Evolutionary conservation across 441 rosid genomes (phyloP).

Genomic region (Kokia cookei): DNA sequence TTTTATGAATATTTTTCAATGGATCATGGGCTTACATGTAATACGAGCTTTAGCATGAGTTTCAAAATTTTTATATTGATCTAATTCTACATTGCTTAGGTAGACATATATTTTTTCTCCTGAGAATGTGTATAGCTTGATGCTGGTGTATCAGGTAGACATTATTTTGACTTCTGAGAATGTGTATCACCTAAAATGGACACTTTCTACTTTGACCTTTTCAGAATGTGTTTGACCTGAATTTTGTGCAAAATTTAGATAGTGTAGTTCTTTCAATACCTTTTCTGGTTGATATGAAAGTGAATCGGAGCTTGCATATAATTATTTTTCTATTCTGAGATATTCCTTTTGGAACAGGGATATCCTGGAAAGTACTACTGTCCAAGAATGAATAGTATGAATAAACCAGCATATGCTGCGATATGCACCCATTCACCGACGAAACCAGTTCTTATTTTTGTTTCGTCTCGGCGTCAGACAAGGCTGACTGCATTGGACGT

Average conservation of each 20-base stretch:
- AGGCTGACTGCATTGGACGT: constrained; percentile 98
- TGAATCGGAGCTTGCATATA: not conserved
- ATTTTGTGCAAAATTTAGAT: not conserved
- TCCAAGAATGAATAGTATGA: constrained; percentile 99
- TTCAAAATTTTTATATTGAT: not conserved
- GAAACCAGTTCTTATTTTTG: constrained; percentile 97
- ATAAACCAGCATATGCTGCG: constrained; percentile 99
- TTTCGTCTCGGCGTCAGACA: constrained; percentile 98
- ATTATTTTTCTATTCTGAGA: not conserved
- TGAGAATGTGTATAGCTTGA: not conserved
- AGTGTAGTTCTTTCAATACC: not conserved
- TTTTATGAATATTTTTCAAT: not conserved
- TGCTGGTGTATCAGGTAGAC: not conserved
- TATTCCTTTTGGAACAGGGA: constrained; percentile 51
- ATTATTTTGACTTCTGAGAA: not conserved
- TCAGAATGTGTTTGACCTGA: not conserved
- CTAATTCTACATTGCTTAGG: not conserved
- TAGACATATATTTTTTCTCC: not conserved
- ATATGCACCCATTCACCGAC: constrained; percentile 96
- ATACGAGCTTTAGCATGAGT: not conserved
- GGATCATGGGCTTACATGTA: not conserved
- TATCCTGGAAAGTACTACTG: constrained; percentile 96
- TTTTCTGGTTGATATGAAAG: not conserved
- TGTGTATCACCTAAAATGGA: not conserved
- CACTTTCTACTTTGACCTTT: not conserved